Evolutionary conservation across 176 grass and related monocot species (phyloP), one percentile per base, ranked within the genome.

Genomic region (Triticum aestivum): DNA sequence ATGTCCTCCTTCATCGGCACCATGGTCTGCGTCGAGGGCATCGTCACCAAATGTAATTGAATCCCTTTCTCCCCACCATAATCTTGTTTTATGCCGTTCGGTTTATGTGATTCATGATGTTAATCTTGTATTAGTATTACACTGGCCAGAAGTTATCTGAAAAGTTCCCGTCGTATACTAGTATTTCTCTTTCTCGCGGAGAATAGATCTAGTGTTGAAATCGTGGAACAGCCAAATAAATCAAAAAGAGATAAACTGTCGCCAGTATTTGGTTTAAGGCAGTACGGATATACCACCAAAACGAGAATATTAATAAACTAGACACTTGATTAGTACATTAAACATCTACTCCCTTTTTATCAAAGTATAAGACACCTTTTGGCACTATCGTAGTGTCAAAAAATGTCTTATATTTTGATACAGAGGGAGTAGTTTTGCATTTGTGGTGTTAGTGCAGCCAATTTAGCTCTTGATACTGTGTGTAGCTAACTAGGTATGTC

Each of bases 11-110:
- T 99, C 87, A 99, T 99, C 4, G 97, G 97, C 12, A 92, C 94
- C 59, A 94, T 99, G 97, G 97, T 99, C 82, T 99, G 97, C 71
- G 93, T 99, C 9, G 94, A 99, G 84, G 97, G 97, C 62, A 99
- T 99, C 61, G 88, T 99, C 79, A 99, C 97, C 18, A 99, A 99
- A 96, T 99, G 97, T 99, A 82, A 91, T 33, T 17, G 8, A 58
- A 49, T 61, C 12, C 30, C 15, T 65, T 73, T 32, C 18, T 75
- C 38, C 15, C 78, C 21, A 2, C 18, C 18, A 23, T 85, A 24
- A 11, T 79, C 24, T 61, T 2, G 6, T 44, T 79, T 33, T 4
- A 33, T 51, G 7, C 15, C 41, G 13, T 86, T 77, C 3, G 14
- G 21, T 39, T 73, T 5, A 0, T 52, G 24, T 8, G 34, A 13